phyloP scores from a whole-genome alignment of 306 rosid genomes.

The Vigna reflexopilosa region DNA sequence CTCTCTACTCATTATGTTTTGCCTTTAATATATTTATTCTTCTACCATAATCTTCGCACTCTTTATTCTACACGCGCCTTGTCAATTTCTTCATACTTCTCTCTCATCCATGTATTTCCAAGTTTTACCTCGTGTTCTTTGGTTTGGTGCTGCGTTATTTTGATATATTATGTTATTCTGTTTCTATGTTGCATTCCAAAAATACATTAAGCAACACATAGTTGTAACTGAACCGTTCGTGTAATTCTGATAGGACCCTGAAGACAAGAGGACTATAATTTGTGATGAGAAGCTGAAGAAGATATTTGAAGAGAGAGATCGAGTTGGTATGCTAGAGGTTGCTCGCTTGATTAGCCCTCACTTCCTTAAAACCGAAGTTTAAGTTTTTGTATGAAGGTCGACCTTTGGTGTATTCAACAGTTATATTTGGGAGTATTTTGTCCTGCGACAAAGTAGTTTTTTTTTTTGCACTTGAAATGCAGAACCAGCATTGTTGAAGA shows the following conservation, averaged over 20 bases:
- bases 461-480: conserved; percentile 24
- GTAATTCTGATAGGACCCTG: conserved; percentile 64
- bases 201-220: not conserved
- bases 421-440: conserved; percentile 27
- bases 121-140: conserved; percentile 5
- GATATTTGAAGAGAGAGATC: conserved; percentile 77
- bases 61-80: no score
- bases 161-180: not conserved
- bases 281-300: conserved; percentile 96
- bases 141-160: not conserved
- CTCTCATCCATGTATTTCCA: not conserved
- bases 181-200: conserved; percentile 6
- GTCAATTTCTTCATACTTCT: not conserved
- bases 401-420: conserved; percentile 52
- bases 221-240: conserved; percentile 37
- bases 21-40: no score
- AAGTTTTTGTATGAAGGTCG: conserved; percentile 41
- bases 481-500: conserved; percentile 49
- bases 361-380: conserved; percentile 62
- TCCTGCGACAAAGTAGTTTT: conserved; percentile 44
- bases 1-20: not conserved
- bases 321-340: conserved; percentile 82
- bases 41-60: no score
- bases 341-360: conserved; percentile 89
- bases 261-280: conserved; percentile 72